phyloP scores from a whole-genome alignment of 345 rosid genomes.

The Erucastrum elatum region DNA sequence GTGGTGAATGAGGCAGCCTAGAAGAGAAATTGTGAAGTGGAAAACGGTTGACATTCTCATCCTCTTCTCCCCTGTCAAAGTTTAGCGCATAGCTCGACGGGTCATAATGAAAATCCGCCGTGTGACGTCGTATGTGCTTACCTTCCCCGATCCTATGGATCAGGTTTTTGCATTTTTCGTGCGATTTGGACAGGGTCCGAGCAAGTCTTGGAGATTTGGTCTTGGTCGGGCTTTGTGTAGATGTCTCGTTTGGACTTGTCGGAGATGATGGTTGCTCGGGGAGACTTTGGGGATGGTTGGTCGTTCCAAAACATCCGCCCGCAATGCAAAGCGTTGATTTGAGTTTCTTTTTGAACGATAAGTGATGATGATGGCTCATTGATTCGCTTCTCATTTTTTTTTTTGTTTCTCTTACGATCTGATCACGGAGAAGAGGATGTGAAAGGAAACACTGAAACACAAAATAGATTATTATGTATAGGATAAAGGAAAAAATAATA shows the following conservation, averaged over 20 bases:
- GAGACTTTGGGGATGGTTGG: constrained; percentile 22
- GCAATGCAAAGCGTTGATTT: constrained; percentile 30
- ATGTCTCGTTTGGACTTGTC: background rate
- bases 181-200: constrained; percentile 39
- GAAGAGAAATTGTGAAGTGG: constrained; percentile 36
- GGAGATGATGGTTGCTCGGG: constrained; percentile 25
- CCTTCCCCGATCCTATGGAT: constrained; percentile 30
- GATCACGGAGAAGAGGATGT: background rate
- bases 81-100: constrained; percentile 42
- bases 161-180: constrained; percentile 26
- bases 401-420: background rate
- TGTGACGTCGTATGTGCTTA: constrained; percentile 33
- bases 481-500: background rate
- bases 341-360: constrained; percentile 31
- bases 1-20: constrained; percentile 41
- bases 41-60: constrained; percentile 15
- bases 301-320: constrained; percentile 36
- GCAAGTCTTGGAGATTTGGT: constrained; percentile 33
- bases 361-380: constrained; percentile 17
- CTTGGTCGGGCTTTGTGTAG: constrained; percentile 15
- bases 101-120: constrained; percentile 38
- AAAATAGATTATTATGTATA: background rate
- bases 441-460: background rate
- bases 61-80: constrained; percentile 37
- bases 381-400: constrained; percentile 31